phyloP scores from a whole-genome alignment of 345 rosid genomes.

The Odontarrhena argentea region DNA sequence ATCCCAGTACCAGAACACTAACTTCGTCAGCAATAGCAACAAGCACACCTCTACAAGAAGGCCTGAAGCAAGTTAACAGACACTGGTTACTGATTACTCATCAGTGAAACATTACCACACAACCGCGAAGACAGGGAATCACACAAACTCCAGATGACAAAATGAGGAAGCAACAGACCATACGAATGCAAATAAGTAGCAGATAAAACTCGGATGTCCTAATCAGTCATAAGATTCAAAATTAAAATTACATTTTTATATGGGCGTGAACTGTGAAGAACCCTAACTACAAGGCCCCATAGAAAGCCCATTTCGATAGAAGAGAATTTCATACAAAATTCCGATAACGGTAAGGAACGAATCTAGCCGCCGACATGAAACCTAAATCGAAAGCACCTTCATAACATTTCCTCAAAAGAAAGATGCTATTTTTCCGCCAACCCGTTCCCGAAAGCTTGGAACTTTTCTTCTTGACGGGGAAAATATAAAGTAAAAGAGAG shows the following conservation, averaged over 20 bases:
- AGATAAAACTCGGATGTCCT: too few relatives aligned
- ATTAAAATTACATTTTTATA: too few relatives aligned
- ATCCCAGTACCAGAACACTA: too few relatives aligned
- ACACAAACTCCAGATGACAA: not conserved
- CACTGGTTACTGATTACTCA: not conserved
- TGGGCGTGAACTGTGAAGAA: not conserved
- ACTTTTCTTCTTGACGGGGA: not conserved
- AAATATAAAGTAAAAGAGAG: constrained; percentile 18
- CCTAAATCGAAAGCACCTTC: constrained; percentile 27
- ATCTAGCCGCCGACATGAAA: constrained; percentile 31
- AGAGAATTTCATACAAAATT: constrained; percentile 1
- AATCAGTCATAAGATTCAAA: too few relatives aligned
- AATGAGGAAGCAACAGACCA: too few relatives aligned
- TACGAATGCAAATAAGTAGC: too few relatives aligned
- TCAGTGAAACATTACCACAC: not conserved
- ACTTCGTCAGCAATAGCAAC: too few relatives aligned
- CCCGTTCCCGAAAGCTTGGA: constrained; percentile 38
- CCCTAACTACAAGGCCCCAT: not conserved
- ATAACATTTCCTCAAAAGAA: not conserved
- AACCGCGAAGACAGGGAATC: not conserved
- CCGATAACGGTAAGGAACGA: constrained; percentile 31
- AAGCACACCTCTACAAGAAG: too few relatives aligned
- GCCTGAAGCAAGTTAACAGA: not conserved
- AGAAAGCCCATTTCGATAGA: constrained; percentile 21
- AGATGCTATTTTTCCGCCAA: constrained; percentile 32